A percentile compares a stretch with the other conserved stretches of the same genome.
phyloP scores from a whole-genome alignment of 1,284 basidiomycete species.

The Malassezia furfur region DNA sequence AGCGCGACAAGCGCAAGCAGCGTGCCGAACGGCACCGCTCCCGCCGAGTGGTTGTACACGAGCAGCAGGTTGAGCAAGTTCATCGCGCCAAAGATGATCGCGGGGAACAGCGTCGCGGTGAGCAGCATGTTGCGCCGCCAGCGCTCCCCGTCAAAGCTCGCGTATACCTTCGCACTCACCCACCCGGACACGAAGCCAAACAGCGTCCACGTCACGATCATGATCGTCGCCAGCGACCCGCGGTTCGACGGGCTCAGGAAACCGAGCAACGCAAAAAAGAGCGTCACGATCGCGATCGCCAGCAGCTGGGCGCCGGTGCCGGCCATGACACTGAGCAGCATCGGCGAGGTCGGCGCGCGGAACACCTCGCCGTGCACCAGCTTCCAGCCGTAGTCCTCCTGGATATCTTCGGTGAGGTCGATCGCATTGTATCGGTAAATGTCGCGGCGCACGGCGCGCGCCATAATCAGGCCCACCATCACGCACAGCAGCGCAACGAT shows the following conservation, averaged over 20 bases:
- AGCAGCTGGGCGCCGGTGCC: constrained; percentile 85
- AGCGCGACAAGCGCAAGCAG: constrained; percentile 76
- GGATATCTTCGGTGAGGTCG: constrained; percentile 85
- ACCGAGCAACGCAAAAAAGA: constrained; percentile 95
- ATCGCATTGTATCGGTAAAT: constrained; percentile 93
- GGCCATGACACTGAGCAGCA: constrained; percentile 71
- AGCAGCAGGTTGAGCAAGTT: constrained; percentile 51
- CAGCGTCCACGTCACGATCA: constrained; percentile 90
- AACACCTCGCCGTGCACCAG: constrained; percentile 93
- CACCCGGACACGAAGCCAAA: constrained; percentile 88
- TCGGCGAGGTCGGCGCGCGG: constrained; percentile 63
- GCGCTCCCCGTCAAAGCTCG: constrained; percentile 69
- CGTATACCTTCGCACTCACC: constrained; percentile 72
- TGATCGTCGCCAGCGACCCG: constrained; percentile 84
- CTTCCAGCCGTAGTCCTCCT: constrained; percentile 98
- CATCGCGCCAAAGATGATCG: constrained; percentile 53
- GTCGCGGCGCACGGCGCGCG: constrained; percentile 78
- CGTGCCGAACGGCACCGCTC: constrained; percentile 88
- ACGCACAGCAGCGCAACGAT: constrained; percentile 65
- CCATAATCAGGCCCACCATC: constrained; percentile 81
- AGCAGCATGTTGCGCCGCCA: constrained; percentile 74
- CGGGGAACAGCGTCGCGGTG: constrained; percentile 79
- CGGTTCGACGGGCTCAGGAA: constrained; percentile 93
- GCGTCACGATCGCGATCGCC: constrained; percentile 78
- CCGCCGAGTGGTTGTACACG: constrained; percentile 73